Base-by-base conservation (phyloP, 148 eudicot genomes). In the Fallopia convolvulus region DNA sequence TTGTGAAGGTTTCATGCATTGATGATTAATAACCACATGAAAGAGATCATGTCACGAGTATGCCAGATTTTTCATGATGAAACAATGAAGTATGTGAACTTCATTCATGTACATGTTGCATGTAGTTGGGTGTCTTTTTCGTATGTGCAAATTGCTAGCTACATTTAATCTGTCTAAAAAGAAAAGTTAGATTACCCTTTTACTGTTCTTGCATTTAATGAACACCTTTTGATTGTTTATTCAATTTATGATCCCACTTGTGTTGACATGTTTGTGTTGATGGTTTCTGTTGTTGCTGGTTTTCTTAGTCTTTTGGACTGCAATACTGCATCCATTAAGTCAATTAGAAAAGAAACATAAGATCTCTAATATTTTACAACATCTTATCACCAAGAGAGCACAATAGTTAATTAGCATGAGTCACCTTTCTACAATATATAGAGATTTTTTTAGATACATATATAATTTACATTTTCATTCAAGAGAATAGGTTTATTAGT, bases 1-100 rank as follows among this genome's bases (percentile, higher is more conserved):
- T n/a, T n/a, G 46, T 68, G 72, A 36, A 36, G 44, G 44, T 68
- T 68, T 63, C 39, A 63, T 63, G 70, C 65, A 63, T 26, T 26
- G 70, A 26, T 63, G 36, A 63, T 26, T 63, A 30, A 63, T 63
- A 12, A 5, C 70, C 70, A 63, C 70, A 60, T 60, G 70, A 26
- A 18, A 26, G 39, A 12, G 70, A 30, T 63, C 72, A 39, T 68
- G 46, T 68, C 42, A 68, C 36, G 72, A 68, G 72, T 33, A n/a
- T 68, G 44, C 42, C 72, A 39, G 21, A 23, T 68, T 68, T 66
- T 68, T 65, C 41, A 26, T 23, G 46, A 68, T 36, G 70, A 6
- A n/a, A 8, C 36, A 39, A 23, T 7, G 70, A 26, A 61, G 70
- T 26, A 33, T 17, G 72, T 68, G 72, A 68, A 68, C 72, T n/a